Conservation (phyloP, 495 filamentous ascomycete species). For the Aspergillus homomorphus region DNA sequence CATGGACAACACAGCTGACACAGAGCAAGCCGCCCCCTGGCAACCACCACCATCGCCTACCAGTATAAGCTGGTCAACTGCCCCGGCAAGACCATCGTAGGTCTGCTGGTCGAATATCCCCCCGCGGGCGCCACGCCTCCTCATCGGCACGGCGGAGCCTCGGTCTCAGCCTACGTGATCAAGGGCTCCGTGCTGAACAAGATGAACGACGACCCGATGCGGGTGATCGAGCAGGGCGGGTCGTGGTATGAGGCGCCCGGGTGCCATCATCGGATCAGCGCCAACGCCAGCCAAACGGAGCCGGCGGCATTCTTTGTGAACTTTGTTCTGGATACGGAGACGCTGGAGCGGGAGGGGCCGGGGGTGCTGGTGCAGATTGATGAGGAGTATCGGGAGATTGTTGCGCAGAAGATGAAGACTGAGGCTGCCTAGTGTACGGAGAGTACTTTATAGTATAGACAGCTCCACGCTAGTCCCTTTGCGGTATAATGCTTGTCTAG, state of each 20-base stretch:
- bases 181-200: slow-evolving; percentile 31
- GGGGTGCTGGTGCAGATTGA: not conserved
- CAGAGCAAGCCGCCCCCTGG: slow-evolving; percentile 23
- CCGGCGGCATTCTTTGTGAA: slow-evolving; percentile 24
- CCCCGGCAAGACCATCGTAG: slow-evolving; percentile 36
- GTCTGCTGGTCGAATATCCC: slow-evolving; percentile 28
- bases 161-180: slow-evolving; percentile 29
- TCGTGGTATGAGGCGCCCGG: slow-evolving; percentile 41
- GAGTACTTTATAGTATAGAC: too few species aligned
- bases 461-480: too few species aligned
- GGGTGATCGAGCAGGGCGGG: slow-evolving; percentile 22
- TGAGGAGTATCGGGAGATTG: not conserved
- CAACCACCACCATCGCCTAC: slow-evolving; percentile 24
- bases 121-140: slow-evolving; percentile 38
- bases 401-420: not conserved
- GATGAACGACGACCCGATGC: slow-evolving; percentile 37
- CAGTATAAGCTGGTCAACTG: slow-evolving; percentile 32
- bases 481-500: too few species aligned
- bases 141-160: slow-evolving; percentile 41
- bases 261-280: slow-evolving; percentile 37
- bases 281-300: slow-evolving; percentile 31
- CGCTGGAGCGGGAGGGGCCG: not conserved
- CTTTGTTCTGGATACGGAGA: not conserved
- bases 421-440: too few species aligned
- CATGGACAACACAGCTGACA: not conserved